Conservation (phyloP, 345 rosid genomes). For the Lumnitzera littorea region DNA sequence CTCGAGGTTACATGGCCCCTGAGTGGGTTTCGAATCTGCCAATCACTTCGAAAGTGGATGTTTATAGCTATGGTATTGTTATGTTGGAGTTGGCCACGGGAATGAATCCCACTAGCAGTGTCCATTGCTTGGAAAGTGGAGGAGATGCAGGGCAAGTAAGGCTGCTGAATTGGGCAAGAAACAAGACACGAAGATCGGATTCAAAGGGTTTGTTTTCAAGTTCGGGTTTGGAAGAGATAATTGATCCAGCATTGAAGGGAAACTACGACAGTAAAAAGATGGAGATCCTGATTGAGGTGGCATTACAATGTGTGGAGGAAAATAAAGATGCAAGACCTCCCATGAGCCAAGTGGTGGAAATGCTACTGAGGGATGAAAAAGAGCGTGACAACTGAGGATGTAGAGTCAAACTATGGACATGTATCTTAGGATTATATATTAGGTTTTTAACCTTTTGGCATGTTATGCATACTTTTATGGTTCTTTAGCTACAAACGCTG, state of each 20-base stretch:
- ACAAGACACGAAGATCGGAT: not conserved
- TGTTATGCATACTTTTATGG: too few relatives aligned
- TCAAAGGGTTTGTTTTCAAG: not conserved
- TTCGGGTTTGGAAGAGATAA: too few relatives aligned
- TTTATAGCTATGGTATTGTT: too few relatives aligned
- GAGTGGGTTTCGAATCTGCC: constrained; percentile 22
- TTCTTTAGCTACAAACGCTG: too few relatives aligned
- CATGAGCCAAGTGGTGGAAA: constrained; percentile 26
- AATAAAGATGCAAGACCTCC: constrained; percentile 24
- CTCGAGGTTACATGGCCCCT: constrained; percentile 24
- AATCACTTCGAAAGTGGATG: too few relatives aligned
- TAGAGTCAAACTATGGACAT: too few relatives aligned
- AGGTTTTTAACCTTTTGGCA: too few relatives aligned
- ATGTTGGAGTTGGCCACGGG: too few relatives aligned
- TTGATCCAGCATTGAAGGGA: constrained; percentile 2
- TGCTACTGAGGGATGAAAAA: too few relatives aligned
- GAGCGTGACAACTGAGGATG: too few relatives aligned
- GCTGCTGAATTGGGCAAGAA: constrained; percentile 15
- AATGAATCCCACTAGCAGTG: too few relatives aligned
- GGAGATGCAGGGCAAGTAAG: constrained; percentile 8
- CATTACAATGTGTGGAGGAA: constrained; percentile 26
- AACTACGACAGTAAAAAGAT: not conserved
- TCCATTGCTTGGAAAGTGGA: constrained; percentile 13
- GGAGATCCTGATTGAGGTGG: constrained; percentile 10
- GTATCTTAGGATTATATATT: too few relatives aligned